Evolutionary conservation across 1,284 basidiomycete species (phyloP).

Genomic region (Leccinum holopus): DNA sequence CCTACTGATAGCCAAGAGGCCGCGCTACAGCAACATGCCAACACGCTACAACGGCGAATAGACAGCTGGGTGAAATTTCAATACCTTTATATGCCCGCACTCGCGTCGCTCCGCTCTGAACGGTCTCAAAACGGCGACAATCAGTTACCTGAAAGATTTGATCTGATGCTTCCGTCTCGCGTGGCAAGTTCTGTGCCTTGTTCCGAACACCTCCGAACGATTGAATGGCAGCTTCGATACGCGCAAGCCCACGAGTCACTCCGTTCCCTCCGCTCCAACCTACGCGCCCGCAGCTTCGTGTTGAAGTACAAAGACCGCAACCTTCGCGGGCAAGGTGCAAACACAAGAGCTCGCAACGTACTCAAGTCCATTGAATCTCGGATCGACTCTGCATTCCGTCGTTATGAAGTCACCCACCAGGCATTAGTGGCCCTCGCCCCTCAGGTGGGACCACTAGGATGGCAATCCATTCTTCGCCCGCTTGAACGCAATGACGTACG

Average conservation of each 20-base stretch:
- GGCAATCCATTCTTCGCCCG: not conserved
- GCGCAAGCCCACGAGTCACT: conserved; percentile 1
- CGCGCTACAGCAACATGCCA: not conserved
- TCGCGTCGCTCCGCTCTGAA: not conserved
- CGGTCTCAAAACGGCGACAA: not conserved
- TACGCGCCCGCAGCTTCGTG: not conserved
- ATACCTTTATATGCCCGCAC: not conserved
- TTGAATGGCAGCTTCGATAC: conserved; percentile 1
- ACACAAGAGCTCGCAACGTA: not conserved
- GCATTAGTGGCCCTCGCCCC: not conserved
- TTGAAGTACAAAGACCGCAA: conserved; percentile 10
- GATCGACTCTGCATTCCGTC: not conserved
- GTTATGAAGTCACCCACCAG: not conserved
- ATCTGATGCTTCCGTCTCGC: not conserved
- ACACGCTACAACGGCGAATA: not conserved
- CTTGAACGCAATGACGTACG: not conserved
- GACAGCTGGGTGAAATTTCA: not conserved
- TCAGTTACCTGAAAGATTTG: not conserved
- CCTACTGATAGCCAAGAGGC: not conserved
- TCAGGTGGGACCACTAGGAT: not conserved
- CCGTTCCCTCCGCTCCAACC: not conserved
- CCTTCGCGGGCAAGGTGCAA: conserved; percentile 2
- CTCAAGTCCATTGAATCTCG: not conserved
- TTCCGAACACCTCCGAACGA: not conserved
- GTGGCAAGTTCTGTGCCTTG: not conserved